Evolutionary conservation across 2,329 filamentous ascomycete genomes (phyloP), one percentile per base, ranked within the genome.

Genomic region (Diaporthe destruens): DNA sequence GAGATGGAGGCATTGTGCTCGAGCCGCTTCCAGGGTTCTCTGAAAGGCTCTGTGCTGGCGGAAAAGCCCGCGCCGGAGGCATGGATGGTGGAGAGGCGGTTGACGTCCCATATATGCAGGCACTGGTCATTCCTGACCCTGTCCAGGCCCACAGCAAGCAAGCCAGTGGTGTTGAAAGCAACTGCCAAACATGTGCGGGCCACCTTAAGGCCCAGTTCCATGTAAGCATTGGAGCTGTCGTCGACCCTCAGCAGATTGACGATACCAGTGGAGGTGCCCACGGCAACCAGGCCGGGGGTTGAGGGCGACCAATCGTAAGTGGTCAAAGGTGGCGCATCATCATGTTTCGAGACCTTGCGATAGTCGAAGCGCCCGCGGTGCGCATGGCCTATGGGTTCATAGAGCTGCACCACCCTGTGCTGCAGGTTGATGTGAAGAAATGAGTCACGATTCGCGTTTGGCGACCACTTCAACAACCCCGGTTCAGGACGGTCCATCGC

Each of bases 41-140:
- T 81, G 79, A 89, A 81, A 78, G 85, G 76, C 80, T 87, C 80
- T 51, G 84, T 80, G 63, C 86, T 84, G 2, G 82, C 76, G 2
- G 87, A 85, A 42, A 89, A 90, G 32, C 89, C 90, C 80, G 82
- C 54, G 6, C 72, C 63, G 11, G 75, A 69, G 44, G 84, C 79
- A 76, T 86, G 86, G 80, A 87, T 83, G 55, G 81, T 85, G 25
- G 85, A 87, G 61, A 90, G 85, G 51, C 89, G 89, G 76, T 89
- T 92, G 70, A 95, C 87, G 80, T 97, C 93, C 89, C 93, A 96
- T 39, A 96, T 91, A 77, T 96, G 94, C 63, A 97, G 86, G 77
- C 93, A 95, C 75, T 92, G 90, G 79, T 96, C 94, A 81, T 94
- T 95, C 42, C 94, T 89, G 32, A 95, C 93, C 76, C 93, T 88